phyloP scores from a whole-genome alignment of 768 basidiomycete genomes.

The Gymnopilus dilepis region DNA sequence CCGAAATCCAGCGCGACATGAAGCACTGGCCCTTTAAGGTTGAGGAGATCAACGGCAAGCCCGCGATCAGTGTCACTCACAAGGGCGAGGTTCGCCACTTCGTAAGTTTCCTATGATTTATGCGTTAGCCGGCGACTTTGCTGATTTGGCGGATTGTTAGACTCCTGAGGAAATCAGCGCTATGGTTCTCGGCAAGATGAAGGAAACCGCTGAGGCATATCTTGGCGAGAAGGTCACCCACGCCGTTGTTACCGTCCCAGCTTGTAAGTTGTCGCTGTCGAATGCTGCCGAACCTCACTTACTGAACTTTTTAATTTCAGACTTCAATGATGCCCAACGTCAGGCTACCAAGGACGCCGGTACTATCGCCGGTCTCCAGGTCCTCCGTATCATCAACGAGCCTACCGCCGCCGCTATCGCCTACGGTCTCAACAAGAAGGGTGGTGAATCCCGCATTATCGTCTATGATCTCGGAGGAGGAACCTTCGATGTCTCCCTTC shows the following conservation, averaged over 20 bases:
- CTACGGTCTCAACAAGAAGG: constrained; percentile 70
- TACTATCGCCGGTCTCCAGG: constrained; percentile 65
- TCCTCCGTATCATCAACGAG: constrained; percentile 71
- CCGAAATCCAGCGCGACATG: constrained; percentile 77
- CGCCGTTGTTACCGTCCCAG: constrained; percentile 64
- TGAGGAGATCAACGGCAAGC: constrained; percentile 74
- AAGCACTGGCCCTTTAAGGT: constrained; percentile 90
- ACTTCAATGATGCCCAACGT: constrained; percentile 66
- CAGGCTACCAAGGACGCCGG: constrained; percentile 75
- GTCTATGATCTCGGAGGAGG: constrained; percentile 79
- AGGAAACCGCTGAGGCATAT: constrained; percentile 73
- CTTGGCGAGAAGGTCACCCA: constrained; percentile 67
- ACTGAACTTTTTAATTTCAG: constrained; percentile 19
- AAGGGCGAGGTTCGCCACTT: constrained; percentile 62
- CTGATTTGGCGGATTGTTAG: constrained; percentile 25
- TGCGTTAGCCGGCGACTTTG: not conserved
- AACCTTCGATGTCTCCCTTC: constrained; percentile 75
- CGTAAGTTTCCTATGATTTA: constrained; percentile 36
- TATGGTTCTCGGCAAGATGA: constrained; percentile 72
- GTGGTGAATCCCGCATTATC: constrained; percentile 61
- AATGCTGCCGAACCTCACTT: constrained; percentile 26
- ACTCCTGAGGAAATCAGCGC: constrained; percentile 73
- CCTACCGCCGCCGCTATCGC: constrained; percentile 76
- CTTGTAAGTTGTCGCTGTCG: constrained; percentile 41
- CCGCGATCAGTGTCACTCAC: constrained; percentile 73